Percentiles rank a stretch among this genome's conserved stretches.
Conservation (phyloP, 148 eudicot genomes). For the Vaccinium vitisidaea region DNA sequence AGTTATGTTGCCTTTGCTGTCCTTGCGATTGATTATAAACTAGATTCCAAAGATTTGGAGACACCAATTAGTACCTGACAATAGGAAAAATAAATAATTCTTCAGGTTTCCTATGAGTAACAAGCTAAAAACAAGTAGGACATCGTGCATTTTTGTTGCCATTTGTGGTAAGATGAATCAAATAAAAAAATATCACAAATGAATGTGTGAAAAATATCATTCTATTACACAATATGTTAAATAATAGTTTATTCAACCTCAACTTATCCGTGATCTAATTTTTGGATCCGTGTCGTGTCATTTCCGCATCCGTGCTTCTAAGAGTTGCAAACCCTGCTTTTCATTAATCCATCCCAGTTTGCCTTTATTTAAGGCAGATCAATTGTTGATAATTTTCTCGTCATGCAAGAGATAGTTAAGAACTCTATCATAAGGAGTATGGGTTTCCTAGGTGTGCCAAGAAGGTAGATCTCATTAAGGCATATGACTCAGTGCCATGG, state of each 20-base stretch:
- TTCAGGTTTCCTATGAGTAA: neutral
- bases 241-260: neutral
- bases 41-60: conserved; percentile 11
- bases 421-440: neutral
- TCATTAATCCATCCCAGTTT: neutral
- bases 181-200: no score
- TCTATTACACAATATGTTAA: neutral
- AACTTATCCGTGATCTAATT: neutral
- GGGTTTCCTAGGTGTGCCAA: neutral
- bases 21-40: neutral
- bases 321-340: neutral
- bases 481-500: neutral
- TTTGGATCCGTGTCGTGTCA: neutral
- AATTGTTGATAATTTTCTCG: no score
- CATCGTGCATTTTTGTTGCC: neutral
- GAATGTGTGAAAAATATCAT: neutral
- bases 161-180: neutral
- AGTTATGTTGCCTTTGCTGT: neutral
- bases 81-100: neutral
- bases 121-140: neutral
- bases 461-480: neutral
- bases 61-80: neutral
- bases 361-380: neutral
- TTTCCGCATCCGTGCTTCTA: neutral
- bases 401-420: no score